Conservation (phyloP, 1,284 basidiomycete species). For the Abortiporus biennis region DNA sequence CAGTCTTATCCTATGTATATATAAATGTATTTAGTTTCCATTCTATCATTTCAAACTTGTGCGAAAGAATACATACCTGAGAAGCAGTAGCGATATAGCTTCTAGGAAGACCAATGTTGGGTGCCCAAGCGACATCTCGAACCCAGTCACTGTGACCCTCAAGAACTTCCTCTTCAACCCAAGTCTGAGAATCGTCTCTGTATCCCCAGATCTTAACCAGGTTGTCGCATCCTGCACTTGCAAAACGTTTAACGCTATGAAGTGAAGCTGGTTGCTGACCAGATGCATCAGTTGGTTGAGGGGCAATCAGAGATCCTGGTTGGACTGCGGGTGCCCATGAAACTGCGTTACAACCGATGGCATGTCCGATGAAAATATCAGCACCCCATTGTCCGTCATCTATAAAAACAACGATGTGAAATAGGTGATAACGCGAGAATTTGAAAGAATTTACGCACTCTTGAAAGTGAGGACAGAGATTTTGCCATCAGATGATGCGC, state of each 20-base stretch:
- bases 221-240: conserved; percentile 94
- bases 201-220: conserved; percentile 94
- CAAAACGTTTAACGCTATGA: conserved; percentile 76
- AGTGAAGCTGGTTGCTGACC: conserved; percentile 39
- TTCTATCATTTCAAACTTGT: not conserved
- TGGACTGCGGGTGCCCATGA: conserved; percentile 95
- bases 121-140: conserved; percentile 95
- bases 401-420: conserved; percentile 32
- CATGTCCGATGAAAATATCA: conserved; percentile 93
- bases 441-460: conserved; percentile 48
- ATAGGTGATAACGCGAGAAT: not conserved
- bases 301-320: conserved; percentile 77
- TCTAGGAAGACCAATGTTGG: conserved; percentile 91
- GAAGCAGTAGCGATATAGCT: conserved; percentile 95
- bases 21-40: not conserved
- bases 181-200: conserved; percentile 71
- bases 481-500: conserved; percentile 97
- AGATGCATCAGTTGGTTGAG: conserved; percentile 33
- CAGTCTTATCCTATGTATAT: conserved; percentile 70
- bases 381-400: conserved; percentile 97
- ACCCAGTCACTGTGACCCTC: conserved; percentile 97
- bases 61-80: conserved; percentile 47
- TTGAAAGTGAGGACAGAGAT: conserved; percentile 97
- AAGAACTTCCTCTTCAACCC: conserved; percentile 85
- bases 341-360: conserved; percentile 95